These are phyloP conservation scores for Teunomyces stri DNA, from an alignment of 805 yeast species.

Conservation along the genomic window DNA sequence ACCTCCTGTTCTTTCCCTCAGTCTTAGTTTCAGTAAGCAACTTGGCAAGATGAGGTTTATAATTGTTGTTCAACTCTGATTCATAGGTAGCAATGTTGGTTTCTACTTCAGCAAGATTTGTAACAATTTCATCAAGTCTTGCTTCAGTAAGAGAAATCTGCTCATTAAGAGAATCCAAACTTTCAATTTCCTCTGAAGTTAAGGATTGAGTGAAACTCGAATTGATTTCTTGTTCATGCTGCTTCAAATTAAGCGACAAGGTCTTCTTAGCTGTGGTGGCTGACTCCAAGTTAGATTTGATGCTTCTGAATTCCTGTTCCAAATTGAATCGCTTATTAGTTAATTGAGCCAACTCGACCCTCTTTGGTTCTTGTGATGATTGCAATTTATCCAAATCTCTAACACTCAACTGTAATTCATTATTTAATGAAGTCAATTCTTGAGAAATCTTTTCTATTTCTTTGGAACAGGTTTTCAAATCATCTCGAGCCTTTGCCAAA, in stretches of 20 bases:
- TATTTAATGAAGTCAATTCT: conserved; percentile 49
- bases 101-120: conserved; percentile 43
- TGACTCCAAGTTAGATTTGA: conserved; percentile 34
- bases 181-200: conserved; percentile 46
- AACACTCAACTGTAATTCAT: conserved; percentile 35
- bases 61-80: conserved; percentile 57
- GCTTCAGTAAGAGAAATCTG: conserved; percentile 39
- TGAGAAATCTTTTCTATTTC: conserved; percentile 47
- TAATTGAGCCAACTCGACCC: conserved; percentile 41
- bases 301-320: conserved; percentile 42
- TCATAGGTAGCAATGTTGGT: conserved; percentile 45
- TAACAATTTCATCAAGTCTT: conserved; percentile 40
- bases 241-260: conserved; percentile 37
- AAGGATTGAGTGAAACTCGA: conserved; percentile 56
- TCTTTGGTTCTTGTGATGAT: conserved; percentile 42
- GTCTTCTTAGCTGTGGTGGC: conserved; percentile 31
- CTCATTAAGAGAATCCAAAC: conserved; percentile 32
- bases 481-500: conserved; percentile 36
- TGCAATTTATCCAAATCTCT: conserved; percentile 44
- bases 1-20: conserved; percentile 10
- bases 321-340: conserved; percentile 39
- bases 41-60: conserved; percentile 46
- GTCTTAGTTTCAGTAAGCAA: conserved; percentile 7
- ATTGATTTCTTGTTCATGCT: conserved; percentile 47
- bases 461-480: conserved; percentile 36